Percentiles rank a stretch among this genome's conserved stretches.
Evolutionary conservation across 116 monocot species (phyloP).

Genomic region (Phalaenopsis hybrid): DNA sequence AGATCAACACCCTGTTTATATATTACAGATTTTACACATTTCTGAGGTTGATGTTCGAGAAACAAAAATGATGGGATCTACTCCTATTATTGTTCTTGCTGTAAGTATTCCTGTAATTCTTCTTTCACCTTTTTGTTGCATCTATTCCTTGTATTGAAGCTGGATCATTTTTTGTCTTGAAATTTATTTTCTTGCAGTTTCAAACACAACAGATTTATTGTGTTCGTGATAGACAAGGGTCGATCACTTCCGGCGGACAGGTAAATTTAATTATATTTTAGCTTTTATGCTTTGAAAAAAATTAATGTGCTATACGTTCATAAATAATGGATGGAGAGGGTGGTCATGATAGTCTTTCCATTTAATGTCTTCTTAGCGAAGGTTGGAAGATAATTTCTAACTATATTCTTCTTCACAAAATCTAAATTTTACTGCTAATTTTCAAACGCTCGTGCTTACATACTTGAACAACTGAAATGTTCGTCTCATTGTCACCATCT

Average conservation of each 20-base stretch:
- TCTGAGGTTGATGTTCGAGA: constrained; percentile 87
- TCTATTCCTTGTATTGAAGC: not conserved
- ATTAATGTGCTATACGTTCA: not conserved
- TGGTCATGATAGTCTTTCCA: not conserved
- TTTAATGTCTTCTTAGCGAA: not conserved
- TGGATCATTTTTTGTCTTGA: constrained; percentile 1
- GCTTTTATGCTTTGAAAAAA: not conserved
- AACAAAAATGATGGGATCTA: constrained; percentile 95
- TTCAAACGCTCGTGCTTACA: not conserved
- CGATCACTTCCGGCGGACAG: constrained; percentile 74
- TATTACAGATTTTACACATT: constrained; percentile 85
- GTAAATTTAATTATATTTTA: constrained; percentile 18
- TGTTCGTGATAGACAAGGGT: constrained; percentile 67
- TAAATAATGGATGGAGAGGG: not conserved
- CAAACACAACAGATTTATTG: constrained; percentile 97
- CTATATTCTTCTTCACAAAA: not conserved
- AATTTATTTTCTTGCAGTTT: constrained; percentile 45
- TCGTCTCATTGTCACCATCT: too few species aligned
- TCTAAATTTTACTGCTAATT: not conserved
- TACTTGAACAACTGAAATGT: too few species aligned
- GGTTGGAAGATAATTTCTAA: not conserved
- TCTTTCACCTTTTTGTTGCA: not conserved
- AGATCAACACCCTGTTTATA: not conserved
- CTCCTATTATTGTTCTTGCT: constrained; percentile 74
- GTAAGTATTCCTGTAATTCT: constrained; percentile 32